Evolutionary conservation across 2,329 filamentous ascomycete species (phyloP).

Genomic region (Claviceps arundinis): DNA sequence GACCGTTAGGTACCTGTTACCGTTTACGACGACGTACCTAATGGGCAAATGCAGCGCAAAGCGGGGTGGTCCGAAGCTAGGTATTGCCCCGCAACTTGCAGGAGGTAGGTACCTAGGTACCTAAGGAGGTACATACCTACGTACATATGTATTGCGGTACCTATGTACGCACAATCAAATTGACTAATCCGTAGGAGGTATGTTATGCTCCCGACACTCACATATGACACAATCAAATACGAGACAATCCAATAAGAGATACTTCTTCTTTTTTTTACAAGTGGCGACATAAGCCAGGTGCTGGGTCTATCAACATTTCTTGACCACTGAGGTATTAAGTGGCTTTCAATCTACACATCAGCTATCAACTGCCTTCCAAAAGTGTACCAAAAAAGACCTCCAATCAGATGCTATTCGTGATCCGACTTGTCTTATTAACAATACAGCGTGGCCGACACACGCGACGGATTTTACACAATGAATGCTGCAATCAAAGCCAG

Average conservation of each 20-base stretch:
- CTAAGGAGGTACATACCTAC: too few relatives aligned
- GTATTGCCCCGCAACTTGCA: too few relatives aligned
- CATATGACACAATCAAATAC: background rate
- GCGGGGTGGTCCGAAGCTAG: too few relatives aligned
- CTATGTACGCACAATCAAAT: too few relatives aligned
- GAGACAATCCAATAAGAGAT: background rate
- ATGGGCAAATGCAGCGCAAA: too few relatives aligned
- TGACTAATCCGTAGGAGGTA: too few relatives aligned
- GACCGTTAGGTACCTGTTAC: too few relatives aligned
- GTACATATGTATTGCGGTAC: too few relatives aligned
- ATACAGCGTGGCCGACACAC: background rate
- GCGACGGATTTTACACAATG: slow-evolving; percentile 10
- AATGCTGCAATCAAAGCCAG: slow-evolving; percentile 15
- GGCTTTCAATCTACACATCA: slow-evolving; percentile 8
- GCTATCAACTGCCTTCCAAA: slow-evolving; percentile 12
- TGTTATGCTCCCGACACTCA: background rate
- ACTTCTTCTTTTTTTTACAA: slow-evolving; percentile 1
- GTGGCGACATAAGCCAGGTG: slow-evolving; percentile 4
- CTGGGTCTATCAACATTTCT: background rate
- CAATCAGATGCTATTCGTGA: slow-evolving; percentile 4
- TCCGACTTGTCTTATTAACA: background rate
- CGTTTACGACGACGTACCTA: too few relatives aligned
- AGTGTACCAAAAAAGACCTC: slow-evolving; percentile 8
- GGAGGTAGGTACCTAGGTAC: too few relatives aligned
- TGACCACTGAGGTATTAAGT: slow-evolving; percentile 5